Percentiles rank a stretch among this genome's conserved stretches.
Conservation (phyloP, 805 yeast genomes). For the Wickerhamiella siamensis region DNA sequence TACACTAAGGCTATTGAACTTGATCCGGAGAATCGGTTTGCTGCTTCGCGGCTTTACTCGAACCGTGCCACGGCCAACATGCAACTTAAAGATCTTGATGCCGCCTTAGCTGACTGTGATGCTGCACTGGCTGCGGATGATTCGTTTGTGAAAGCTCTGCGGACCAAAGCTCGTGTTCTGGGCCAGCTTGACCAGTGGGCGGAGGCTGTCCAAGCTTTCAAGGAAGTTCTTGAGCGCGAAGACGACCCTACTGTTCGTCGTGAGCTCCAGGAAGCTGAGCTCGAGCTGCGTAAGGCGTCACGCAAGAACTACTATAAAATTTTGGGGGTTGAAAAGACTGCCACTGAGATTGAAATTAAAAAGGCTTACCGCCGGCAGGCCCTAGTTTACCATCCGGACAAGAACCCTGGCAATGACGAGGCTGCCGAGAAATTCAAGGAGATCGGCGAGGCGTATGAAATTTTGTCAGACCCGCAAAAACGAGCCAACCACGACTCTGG, state of each 20-base stretch:
- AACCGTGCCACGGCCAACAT: conserved; percentile 82
- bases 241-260: conserved; percentile 24
- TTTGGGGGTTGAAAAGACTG: conserved; percentile 37
- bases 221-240: conserved; percentile 26
- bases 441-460: conserved; percentile 73
- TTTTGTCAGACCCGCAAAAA: conserved; percentile 72
- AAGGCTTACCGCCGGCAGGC: conserved; percentile 68
- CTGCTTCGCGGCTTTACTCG: conserved; percentile 38
- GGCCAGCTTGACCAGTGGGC: conserved; percentile 29
- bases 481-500: conserved; percentile 79
- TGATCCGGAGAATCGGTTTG: conserved; percentile 41
- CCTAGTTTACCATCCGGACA: conserved; percentile 65
- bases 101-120: conserved; percentile 63
- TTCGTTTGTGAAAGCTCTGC: conserved; percentile 47
- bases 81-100: conserved; percentile 62
- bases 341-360: conserved; percentile 44
- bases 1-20: conserved; percentile 66
- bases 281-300: conserved; percentile 27
- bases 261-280: conserved; percentile 30
- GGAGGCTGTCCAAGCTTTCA: conserved; percentile 27
- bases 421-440: conserved; percentile 94
- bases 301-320: conserved; percentile 47
- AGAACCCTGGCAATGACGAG: conserved; percentile 46
- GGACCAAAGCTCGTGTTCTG: conserved; percentile 29
- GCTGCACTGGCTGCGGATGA: conserved; percentile 53